phyloP scores from a whole-genome alignment of 2,329 filamentous ascomycete genomes.

The Neofusicoccum sp. region DNA sequence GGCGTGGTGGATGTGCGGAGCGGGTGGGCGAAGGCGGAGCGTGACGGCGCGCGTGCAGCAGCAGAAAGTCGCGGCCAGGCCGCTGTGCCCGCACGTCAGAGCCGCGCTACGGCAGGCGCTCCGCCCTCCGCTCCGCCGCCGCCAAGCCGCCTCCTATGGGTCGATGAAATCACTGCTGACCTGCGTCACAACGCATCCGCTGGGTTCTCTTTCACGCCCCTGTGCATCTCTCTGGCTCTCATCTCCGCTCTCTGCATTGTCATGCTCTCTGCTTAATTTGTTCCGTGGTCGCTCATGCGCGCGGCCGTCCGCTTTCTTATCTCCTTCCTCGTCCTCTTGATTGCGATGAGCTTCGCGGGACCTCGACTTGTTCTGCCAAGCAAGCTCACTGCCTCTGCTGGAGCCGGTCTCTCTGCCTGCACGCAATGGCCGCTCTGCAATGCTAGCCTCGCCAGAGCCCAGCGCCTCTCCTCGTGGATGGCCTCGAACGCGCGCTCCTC shows the following conservation, averaged over 20 bases:
- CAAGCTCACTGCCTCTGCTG: slow-evolving; percentile 16
- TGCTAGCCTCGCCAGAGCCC: not conserved
- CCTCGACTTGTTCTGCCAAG: slow-evolving; percentile 7
- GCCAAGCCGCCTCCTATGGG: not conserved
- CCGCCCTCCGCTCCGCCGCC: slow-evolving; percentile 6
- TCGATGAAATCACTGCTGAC: not conserved
- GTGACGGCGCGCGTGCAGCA: not conserved
- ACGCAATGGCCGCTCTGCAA: slow-evolving; percentile 13
- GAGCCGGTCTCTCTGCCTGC: slow-evolving; percentile 17
- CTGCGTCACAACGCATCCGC: not conserved
- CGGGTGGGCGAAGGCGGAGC: not conserved
- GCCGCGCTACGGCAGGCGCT: not conserved
- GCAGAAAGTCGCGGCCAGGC: not conserved
- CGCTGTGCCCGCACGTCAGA: not conserved
- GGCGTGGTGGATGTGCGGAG: not conserved
- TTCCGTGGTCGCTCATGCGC: slow-evolving; percentile 19
- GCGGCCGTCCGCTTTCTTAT: slow-evolving; percentile 20
- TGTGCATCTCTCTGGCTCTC: not conserved
- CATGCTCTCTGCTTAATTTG: slow-evolving; percentile 10
- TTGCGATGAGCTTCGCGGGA: slow-evolving; percentile 22
- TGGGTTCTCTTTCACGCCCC: not conserved
- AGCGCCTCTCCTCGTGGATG: not conserved
- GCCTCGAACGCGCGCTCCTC: not conserved
- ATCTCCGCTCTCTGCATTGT: slow-evolving; percentile 4
- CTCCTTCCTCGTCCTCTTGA: slow-evolving; percentile 19